These are phyloP conservation scores for Trematosphaeria pertusa DNA, from an alignment of 2,329 filamentous ascomycete species.

Conservation along the genomic window DNA sequence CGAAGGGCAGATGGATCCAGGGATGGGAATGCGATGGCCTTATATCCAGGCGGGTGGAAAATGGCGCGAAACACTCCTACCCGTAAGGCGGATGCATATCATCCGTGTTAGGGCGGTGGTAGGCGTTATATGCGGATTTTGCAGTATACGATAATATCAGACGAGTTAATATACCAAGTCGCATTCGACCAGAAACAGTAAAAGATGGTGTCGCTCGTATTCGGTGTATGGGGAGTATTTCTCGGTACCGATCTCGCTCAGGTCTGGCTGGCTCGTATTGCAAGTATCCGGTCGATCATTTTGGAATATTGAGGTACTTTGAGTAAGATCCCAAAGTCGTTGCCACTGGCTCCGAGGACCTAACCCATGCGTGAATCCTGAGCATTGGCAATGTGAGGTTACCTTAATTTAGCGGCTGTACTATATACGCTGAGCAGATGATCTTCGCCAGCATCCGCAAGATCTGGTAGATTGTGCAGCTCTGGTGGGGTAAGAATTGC, in stretches of 20 bases:
- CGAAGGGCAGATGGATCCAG: conserved; percentile 3
- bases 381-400: conserved; percentile 17
- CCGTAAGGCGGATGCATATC: conserved; percentile 7
- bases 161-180: conserved; percentile 9
- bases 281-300: conserved; percentile 12
- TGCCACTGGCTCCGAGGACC: conserved; percentile 11
- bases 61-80: conserved; percentile 6
- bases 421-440: conserved; percentile 18
- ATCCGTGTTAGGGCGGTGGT: conserved; percentile 9
- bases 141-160: conserved; percentile 12
- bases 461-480: conserved; percentile 21
- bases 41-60: not conserved
- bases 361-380: conserved; percentile 18
- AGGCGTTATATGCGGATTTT: conserved; percentile 3
- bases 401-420: conserved; percentile 23
- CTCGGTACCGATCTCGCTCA: too few relatives aligned
- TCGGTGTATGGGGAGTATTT: conserved; percentile 11
- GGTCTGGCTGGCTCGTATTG: too few relatives aligned
- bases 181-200: conserved; percentile 6
- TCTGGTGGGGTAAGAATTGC: conserved; percentile 9
- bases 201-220: conserved; percentile 17
- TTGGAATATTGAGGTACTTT: conserved; percentile 19
- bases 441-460: conserved; percentile 20
- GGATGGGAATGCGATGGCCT: not conserved
- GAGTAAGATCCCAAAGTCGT: not conserved